Evolutionary conservation across 2,329 filamentous ascomycete species (phyloP), one percentile per base, ranked within the genome.

Genomic region (Scolecobasidium constrictum): DNA sequence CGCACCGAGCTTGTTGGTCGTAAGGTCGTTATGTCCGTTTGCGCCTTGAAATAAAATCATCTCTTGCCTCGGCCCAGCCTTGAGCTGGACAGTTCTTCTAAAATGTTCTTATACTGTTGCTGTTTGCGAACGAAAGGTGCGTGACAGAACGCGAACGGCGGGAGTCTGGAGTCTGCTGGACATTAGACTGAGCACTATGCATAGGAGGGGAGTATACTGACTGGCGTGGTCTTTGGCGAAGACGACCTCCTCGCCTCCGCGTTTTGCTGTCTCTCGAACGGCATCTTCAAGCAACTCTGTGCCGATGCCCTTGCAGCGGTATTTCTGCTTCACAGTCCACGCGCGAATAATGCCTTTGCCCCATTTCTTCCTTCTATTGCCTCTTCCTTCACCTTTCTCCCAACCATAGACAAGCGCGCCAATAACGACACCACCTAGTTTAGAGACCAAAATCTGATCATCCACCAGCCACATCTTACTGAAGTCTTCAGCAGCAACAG

Each of bases 151-250:
- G 13, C 13, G 9, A 22, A 22, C 18, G 42, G 38, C 15, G 42
- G n/a, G 18, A 37, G 37, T 35, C 35, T 45, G 1, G 43, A 45
- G 19, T 45, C 43, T 45, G 17, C 12, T 16, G 31, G 15, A 7
- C 13, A 22, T 42, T n/a, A 42, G 19, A 12, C 13, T 40, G 16
- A 12, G 33, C 31, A n/a, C 13, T 16, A 31, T 36, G 34, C 12
- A 19, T 11, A 36, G 18, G 18, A n/a, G 13, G 18, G 7, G 34
- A 36, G 34, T 16, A 18, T 9, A 67, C 68, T 60, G 77, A 71
- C 90, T 86, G 35, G 84, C 86, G 66, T 94, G 86, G 49, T 83
- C 77, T 41, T 71, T 66, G 5, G 82, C 83, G 58, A 94, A 93
- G 2, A 79, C 76, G 40, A 88, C 67, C 45, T 77, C 78, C 46